phyloP scores from a whole-genome alignment of 371 early-diverging fungal species.

The Batkoa obscura region DNA sequence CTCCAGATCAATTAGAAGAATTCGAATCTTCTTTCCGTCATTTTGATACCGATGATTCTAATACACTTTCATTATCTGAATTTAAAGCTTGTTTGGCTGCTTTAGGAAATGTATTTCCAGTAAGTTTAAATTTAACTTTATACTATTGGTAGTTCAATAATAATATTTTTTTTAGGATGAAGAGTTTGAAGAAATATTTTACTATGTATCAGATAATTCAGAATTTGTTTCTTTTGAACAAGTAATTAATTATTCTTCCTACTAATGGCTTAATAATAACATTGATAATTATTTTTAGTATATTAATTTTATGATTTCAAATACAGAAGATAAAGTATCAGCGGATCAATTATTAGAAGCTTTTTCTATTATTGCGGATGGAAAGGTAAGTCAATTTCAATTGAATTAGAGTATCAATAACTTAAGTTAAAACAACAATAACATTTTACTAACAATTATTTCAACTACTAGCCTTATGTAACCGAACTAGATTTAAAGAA shows the following conservation, averaged over 20 bases:
- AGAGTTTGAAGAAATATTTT: constrained; percentile 45
- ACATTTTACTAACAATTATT: constrained; percentile 2
- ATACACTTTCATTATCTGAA: constrained; percentile 52
- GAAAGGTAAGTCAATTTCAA: constrained; percentile 25
- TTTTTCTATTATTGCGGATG: constrained; percentile 67
- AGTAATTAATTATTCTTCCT: constrained; percentile 16
- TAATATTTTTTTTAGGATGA: constrained; percentile 31
- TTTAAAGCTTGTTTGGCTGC: constrained; percentile 73
- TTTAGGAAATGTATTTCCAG: constrained; percentile 50
- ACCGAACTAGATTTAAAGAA: constrained; percentile 48
- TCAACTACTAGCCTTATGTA: constrained; percentile 30
- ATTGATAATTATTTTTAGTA: constrained; percentile 19
- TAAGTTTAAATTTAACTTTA: too few species aligned
- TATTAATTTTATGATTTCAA: constrained; percentile 62
- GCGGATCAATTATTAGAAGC: constrained; percentile 71
- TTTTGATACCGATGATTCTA: constrained; percentile 66
- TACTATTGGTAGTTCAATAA: too few species aligned
- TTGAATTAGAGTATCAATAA: too few species aligned
- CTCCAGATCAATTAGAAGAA: constrained; percentile 83
- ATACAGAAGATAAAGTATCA: constrained; percentile 79
- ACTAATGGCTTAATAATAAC: background rate
- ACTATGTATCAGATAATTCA: constrained; percentile 30
- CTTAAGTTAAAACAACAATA: constrained; percentile 12
- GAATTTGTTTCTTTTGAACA: constrained; percentile 63
- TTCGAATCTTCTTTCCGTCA: constrained; percentile 73